phyloP scores from a whole-genome alignment of 139 green algal genomes.

The Astrephomene gubernaculifera region DNA sequence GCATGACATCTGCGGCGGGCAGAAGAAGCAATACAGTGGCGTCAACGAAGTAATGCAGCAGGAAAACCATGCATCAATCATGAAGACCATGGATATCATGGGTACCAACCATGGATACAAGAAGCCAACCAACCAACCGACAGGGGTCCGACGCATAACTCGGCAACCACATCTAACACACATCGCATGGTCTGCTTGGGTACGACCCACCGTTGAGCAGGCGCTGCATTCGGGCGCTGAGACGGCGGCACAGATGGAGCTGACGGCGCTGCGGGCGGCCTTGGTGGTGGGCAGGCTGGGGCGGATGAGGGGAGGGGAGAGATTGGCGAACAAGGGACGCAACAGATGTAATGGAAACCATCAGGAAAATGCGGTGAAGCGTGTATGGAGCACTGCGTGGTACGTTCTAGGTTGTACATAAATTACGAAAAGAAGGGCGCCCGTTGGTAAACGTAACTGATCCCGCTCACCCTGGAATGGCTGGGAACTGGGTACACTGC shows the following conservation, averaged over 20 bases:
- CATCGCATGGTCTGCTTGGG: not conserved
- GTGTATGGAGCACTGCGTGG: too few relatives aligned
- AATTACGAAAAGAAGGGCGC: too few relatives aligned
- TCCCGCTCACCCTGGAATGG: conserved; percentile 40
- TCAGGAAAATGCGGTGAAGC: not conserved
- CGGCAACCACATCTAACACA: too few relatives aligned
- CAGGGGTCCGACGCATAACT: too few relatives aligned
- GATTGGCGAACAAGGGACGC: not conserved
- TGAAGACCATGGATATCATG: not conserved
- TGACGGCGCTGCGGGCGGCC: not conserved
- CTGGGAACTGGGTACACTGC: conserved; percentile 9
- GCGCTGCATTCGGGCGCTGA: too few relatives aligned
- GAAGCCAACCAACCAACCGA: not conserved
- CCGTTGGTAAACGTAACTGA: too few relatives aligned
- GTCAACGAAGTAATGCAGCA: not conserved
- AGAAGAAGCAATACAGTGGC: too few relatives aligned
- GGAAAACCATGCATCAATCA: not conserved
- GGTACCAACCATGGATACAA: not conserved
- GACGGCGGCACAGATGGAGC: not conserved
- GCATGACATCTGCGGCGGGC: not conserved
- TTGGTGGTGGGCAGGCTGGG: conserved; percentile 22
- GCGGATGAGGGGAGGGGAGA: not conserved
- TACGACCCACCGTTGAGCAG: too few relatives aligned
- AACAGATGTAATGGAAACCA: not conserved
- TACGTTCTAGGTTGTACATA: too few relatives aligned